phyloP scores from a whole-genome alignment of 495 filamentous ascomycete species.

The Hyaloscypha bicolor region DNA sequence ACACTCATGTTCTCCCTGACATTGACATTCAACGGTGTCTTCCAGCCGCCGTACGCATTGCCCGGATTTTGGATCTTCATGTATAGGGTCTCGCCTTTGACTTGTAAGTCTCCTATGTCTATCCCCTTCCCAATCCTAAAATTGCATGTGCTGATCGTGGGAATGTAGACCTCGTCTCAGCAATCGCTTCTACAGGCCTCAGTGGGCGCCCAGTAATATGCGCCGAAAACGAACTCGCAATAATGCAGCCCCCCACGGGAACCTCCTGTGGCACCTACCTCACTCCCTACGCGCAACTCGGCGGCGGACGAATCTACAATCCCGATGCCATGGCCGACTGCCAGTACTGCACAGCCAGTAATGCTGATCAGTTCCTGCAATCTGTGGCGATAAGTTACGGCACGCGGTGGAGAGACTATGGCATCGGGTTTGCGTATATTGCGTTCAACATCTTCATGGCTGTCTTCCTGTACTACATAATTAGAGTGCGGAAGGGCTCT shows the following conservation, averaged over 20 bases:
- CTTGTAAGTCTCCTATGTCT: constrained; percentile 38
- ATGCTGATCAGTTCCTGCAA: constrained; percentile 67
- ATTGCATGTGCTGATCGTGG: too few species aligned
- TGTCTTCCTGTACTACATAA: constrained; percentile 75
- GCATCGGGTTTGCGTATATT: constrained; percentile 62
- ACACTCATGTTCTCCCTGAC: constrained; percentile 62
- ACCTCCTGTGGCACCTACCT: constrained; percentile 62
- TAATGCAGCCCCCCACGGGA: constrained; percentile 55
- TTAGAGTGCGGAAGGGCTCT: constrained; percentile 71
- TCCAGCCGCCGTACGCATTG: constrained; percentile 61
- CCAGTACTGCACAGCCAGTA: constrained; percentile 57
- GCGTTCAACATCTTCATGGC: constrained; percentile 76
- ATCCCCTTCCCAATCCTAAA: too few species aligned
- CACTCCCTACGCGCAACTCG: constrained; percentile 43
- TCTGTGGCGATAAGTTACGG: constrained; percentile 51
- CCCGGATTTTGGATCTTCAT: constrained; percentile 86
- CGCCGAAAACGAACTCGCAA: constrained; percentile 60
- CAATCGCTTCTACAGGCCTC: constrained; percentile 51
- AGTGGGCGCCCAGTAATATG: constrained; percentile 54
- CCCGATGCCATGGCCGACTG: constrained; percentile 55
- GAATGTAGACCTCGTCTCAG: constrained; percentile 49
- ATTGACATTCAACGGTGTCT: constrained; percentile 69
- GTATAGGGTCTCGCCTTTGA: constrained; percentile 77
- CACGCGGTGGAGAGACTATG: constrained; percentile 40
- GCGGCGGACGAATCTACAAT: constrained; percentile 59